Base-by-base conservation (phyloP, 2,329 filamentous ascomycete genomes). In the Chaetomiaceae sp. region DNA sequence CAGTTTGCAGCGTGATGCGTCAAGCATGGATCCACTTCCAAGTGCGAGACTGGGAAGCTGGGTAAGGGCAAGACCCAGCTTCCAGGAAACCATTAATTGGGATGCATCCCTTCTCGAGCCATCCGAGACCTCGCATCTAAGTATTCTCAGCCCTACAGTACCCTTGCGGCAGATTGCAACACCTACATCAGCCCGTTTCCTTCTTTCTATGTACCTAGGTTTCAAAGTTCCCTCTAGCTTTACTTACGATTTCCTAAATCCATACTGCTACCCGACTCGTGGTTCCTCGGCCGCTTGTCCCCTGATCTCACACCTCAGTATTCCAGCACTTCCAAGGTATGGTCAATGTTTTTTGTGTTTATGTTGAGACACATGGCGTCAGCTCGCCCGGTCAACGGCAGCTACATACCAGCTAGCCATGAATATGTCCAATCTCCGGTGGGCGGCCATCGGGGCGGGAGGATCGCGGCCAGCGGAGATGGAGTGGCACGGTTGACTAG, bases 11-110 rank as follows among this genome's bases (percentile, higher is more conserved):
- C 18, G 33, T 32, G 9, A 18, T 32, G 41, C 26, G 22, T 22
- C n/a, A n/a, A n/a, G n/a, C n/a, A n/a, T 24, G 42, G 47, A 33
- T 47, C 48, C 48, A 50, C 48, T 47, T 50, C 42, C 32, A 19
- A 45, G 42, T 22, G n/a, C n/a, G n/a, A n/a, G n/a, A n/a, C n/a
- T n/a, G n/a, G n/a, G n/a, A n/a, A n/a, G n/a, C n/a, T n/a, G n/a
- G n/a, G n/a, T 24, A 5, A 5, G n/a, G 15, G 24, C 42, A 30
- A 12, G 37, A 22, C 17, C 40, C 47, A 15, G 32, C 38, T 37
- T 33, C 41, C 37, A 32, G 37, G 37, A 36, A 37, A 24, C 17
- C 32, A 32, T 48, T 33, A 39, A 48, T 35, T 35, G 19, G n/a
- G 37, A 40, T 27, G 26, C 37, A 40, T 48, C 45, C 30, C 15